These are phyloP conservation scores for Glomus cerebriforme DNA, from an alignment of 192 early-diverging fungal genomes.

Conservation along the genomic window DNA sequence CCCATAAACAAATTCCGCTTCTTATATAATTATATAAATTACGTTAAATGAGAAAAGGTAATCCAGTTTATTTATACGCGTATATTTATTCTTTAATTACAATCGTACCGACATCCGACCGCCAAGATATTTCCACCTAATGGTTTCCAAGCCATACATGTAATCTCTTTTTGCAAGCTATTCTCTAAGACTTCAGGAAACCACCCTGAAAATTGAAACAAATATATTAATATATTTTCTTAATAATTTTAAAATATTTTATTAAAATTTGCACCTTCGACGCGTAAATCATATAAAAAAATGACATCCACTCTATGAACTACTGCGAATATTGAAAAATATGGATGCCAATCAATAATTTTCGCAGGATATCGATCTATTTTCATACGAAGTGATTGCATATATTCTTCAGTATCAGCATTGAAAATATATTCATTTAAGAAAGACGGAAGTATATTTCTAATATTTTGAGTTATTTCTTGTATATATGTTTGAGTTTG, in stretches of 20 bases:
- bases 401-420: not conserved
- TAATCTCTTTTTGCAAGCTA: conserved; percentile 30
- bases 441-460: not conserved
- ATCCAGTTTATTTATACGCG: not conserved
- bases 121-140: conserved; percentile 33
- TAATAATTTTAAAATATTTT: not conserved
- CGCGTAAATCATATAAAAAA: conserved; percentile 31
- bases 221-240: not conserved
- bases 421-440: not conserved
- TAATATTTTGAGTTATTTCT: not conserved
- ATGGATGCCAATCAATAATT: conserved; percentile 26
- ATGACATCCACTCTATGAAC: conserved; percentile 28
- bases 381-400: not conserved
- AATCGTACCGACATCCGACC: conserved; percentile 28
- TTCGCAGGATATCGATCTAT: not conserved
- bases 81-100: not conserved
- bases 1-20: conserved; percentile 32
- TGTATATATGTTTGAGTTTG: not conserved
- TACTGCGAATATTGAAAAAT: conserved; percentile 25
- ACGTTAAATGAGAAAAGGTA: not conserved
- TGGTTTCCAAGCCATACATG: conserved; percentile 32
- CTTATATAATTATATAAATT: not conserved
- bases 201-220: not conserved
- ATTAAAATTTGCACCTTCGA: conserved; percentile 7
- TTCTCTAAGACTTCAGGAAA: conserved; percentile 33